Conservation (phyloP, 208 protist species). For the Wallacemonas rigidus region DNA sequence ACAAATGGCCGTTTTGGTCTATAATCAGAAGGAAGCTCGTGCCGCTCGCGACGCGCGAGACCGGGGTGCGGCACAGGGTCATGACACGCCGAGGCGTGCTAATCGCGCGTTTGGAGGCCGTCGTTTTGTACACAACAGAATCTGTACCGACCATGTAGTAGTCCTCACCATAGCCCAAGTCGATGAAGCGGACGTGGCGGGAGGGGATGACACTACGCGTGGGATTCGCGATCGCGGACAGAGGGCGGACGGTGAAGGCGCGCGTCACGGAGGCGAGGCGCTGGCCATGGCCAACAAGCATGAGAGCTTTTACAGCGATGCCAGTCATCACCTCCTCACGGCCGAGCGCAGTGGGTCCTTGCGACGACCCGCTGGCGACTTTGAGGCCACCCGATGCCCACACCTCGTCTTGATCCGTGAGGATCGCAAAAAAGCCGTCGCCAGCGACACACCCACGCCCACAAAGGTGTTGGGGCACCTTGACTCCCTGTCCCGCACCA, state of each 20-base stretch:
- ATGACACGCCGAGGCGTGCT: slow-evolving; percentile 87
- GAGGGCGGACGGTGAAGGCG: slow-evolving; percentile 74
- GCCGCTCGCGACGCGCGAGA: slow-evolving; percentile 80
- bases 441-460: slow-evolving; percentile 81
- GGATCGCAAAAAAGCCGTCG: slow-evolving; percentile 84
- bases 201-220: slow-evolving; percentile 77
- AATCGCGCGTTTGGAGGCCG: slow-evolving; percentile 59
- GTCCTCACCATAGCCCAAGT: slow-evolving; percentile 81
- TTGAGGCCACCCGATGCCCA: slow-evolving; percentile 79
- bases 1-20: slow-evolving; percentile 86
- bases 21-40: slow-evolving; percentile 82
- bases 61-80: slow-evolving; percentile 68
- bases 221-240: slow-evolving; percentile 74
- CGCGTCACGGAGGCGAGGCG: slow-evolving; percentile 75
- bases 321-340: slow-evolving; percentile 65
- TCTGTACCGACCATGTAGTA: slow-evolving; percentile 90
- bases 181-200: slow-evolving; percentile 73
- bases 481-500: slow-evolving; percentile 67
- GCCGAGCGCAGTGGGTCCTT: slow-evolving; percentile 51
- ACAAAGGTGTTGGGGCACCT: slow-evolving; percentile 72
- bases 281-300: slow-evolving; percentile 72
- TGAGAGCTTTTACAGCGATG: slow-evolving; percentile 65
- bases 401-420: slow-evolving; percentile 86
- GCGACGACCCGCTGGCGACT: slow-evolving; percentile 45
- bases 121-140: slow-evolving; percentile 85